These are phyloP conservation scores for Elaeagnus macrophylla DNA, from an alignment of 306 rosid genomes.

Conservation along the genomic window DNA sequence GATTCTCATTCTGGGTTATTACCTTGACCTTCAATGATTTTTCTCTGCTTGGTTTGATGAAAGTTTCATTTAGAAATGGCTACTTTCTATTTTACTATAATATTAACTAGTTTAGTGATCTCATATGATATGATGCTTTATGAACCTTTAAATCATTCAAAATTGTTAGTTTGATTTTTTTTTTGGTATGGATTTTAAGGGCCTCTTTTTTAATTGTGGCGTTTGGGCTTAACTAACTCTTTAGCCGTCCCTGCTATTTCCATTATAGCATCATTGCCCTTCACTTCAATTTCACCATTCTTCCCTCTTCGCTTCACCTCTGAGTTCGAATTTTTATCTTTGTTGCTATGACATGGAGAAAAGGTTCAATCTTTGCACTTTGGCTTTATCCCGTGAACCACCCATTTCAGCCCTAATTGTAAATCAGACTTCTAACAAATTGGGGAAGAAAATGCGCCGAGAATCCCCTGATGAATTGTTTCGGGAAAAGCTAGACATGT, in stretches of 20 bases:
- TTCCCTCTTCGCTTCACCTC: conserved; percentile 5
- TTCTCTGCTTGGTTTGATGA: too few relatives aligned
- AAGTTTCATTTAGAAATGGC: too few relatives aligned
- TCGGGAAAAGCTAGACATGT: conserved; percentile 30
- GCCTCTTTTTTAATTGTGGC: too few relatives aligned
- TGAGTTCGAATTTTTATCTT: not conserved
- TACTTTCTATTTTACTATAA: too few relatives aligned
- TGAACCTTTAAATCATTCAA: too few relatives aligned
- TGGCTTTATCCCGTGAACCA: conserved; percentile 20
- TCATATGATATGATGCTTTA: too few relatives aligned
- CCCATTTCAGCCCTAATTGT: conserved; percentile 6
- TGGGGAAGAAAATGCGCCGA: conserved; percentile 28
- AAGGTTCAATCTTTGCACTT: conserved; percentile 19
- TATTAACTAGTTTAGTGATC: too few relatives aligned
- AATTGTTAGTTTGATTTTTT: too few relatives aligned
- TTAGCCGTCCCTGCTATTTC: not conserved
- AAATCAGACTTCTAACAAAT: conserved; percentile 21
- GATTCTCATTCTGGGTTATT: too few relatives aligned
- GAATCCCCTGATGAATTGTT: conserved; percentile 54
- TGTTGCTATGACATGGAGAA: conserved; percentile 9
- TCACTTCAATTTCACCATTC: not conserved
- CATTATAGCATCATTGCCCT: conserved; percentile 14
- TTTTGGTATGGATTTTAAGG: too few relatives aligned
- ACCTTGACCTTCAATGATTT: too few relatives aligned
- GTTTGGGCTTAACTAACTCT: too few relatives aligned